Percentiles rank a stretch among this genome's conserved stretches.
Conservation (phyloP, 371 early-diverging fungal genomes). For the Mucor irregularis region DNA sequence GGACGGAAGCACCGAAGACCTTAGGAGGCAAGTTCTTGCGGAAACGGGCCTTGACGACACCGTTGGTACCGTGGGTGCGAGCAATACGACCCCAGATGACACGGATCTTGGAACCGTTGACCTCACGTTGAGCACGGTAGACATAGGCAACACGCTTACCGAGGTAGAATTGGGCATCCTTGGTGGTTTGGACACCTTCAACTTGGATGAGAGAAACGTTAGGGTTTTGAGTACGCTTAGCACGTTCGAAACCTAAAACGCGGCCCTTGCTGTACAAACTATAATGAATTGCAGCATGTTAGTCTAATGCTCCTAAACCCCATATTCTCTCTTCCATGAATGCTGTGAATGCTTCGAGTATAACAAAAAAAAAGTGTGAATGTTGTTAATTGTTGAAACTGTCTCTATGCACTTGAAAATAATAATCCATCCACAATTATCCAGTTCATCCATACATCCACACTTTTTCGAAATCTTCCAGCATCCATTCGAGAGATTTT, state of each 20-base stretch:
- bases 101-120: too few species aligned
- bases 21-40: conserved; percentile 90
- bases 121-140: too few species aligned
- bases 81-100: conserved; percentile 96
- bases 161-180: conserved; percentile 86
- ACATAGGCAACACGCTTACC: too few species aligned
- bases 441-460: not conserved
- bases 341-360: too few species aligned
- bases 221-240: conserved; percentile 86
- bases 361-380: too few species aligned
- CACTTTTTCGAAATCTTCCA: not conserved
- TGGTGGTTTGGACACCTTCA: conserved; percentile 85
- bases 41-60: conserved; percentile 93
- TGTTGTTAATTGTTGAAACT: too few species aligned
- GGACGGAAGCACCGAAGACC: too few species aligned
- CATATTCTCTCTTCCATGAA: too few species aligned
- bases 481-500: conserved; percentile 5
- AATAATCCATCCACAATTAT: too few species aligned
- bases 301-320: too few species aligned
- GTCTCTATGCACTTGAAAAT: too few species aligned
- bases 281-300: too few species aligned
- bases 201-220: conserved; percentile 88
- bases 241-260: conserved; percentile 89
- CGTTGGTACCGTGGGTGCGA: conserved; percentile 88
- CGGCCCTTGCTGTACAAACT: conserved; percentile 96